These are phyloP conservation scores for Globisporangium splendens DNA, from an alignment of 352 stramenopile species.

Conservation along the genomic window DNA sequence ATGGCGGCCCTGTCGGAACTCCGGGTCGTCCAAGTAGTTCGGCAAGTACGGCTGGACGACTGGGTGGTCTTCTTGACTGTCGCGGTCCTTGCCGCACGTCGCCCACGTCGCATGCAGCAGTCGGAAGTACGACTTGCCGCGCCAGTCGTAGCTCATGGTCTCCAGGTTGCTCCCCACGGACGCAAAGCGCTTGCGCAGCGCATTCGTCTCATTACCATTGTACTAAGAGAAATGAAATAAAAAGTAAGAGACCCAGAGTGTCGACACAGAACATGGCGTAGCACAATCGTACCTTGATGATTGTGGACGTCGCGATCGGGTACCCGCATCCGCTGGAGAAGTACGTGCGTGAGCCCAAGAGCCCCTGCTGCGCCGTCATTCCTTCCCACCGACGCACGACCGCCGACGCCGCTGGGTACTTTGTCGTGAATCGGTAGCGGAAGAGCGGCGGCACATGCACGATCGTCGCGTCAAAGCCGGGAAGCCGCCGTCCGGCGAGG, in stretches of 20 bases:
- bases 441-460: conserved; percentile 62
- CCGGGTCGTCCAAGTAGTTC: conserved; percentile 83
- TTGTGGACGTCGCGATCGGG: conserved; percentile 68
- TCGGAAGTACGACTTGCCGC: conserved; percentile 84
- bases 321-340: conserved; percentile 85
- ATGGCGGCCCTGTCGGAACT: conserved; percentile 79
- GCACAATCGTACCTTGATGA: conserved; percentile 61
- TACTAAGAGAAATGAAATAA: conserved; percentile 31
- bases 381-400: conserved; percentile 79
- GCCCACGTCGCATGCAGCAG: conserved; percentile 79
- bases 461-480: conserved; percentile 64
- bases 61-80: conserved; percentile 75
- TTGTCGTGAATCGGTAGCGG: conserved; percentile 76
- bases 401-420: conserved; percentile 67
- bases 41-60: conserved; percentile 44
- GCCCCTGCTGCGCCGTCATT: conserved; percentile 54
- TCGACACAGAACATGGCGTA: not conserved
- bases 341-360: conserved; percentile 71
- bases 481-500: conserved; percentile 60
- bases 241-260: conserved; percentile 3
- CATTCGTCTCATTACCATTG: conserved; percentile 67
- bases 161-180: conserved; percentile 47
- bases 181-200: conserved; percentile 50
- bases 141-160: conserved; percentile 74
- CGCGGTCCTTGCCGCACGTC: conserved; percentile 62